These are phyloP conservation scores for Didymella glomerata DNA, from an alignment of 2,329 filamentous ascomycete species.

Conservation along the genomic window DNA sequence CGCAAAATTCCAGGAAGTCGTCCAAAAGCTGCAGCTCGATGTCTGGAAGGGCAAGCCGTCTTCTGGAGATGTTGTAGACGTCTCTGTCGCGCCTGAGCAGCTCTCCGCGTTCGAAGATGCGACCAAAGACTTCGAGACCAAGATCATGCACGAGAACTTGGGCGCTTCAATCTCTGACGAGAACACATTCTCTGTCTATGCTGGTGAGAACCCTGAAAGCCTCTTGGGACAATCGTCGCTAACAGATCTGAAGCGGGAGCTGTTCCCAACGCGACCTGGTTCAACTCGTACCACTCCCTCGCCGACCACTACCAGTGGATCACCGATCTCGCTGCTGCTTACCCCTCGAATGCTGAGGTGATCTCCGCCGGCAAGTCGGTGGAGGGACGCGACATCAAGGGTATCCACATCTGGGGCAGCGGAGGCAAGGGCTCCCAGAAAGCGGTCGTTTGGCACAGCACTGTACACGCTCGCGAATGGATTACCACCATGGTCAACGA, in stretches of 20 bases:
- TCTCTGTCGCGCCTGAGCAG: slow-evolving; percentile 47
- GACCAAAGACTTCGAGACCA: slow-evolving; percentile 38
- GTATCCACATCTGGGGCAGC: slow-evolving; percentile 52
- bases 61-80: slow-evolving; percentile 46
- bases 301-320: slow-evolving; percentile 49
- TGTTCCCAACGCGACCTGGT: slow-evolving; percentile 47
- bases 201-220: slow-evolving; percentile 40
- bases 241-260: slow-evolving; percentile 30
- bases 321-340: slow-evolving; percentile 46
- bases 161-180: slow-evolving; percentile 48
- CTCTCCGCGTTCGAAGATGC: slow-evolving; percentile 41
- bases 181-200: slow-evolving; percentile 41
- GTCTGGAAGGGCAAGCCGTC: slow-evolving; percentile 48
- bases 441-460: slow-evolving; percentile 50
- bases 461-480: slow-evolving; percentile 52
- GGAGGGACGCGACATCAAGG: slow-evolving; percentile 49
- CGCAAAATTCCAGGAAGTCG: slow-evolving; percentile 39
- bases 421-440: slow-evolving; percentile 50
- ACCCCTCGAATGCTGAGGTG: slow-evolving; percentile 48
- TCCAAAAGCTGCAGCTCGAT: slow-evolving; percentile 44
- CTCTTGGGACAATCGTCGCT: neutral
- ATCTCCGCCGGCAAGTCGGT: slow-evolving; percentile 47
- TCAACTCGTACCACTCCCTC: slow-evolving; percentile 49
- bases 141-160: slow-evolving; percentile 51
- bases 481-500: slow-evolving; percentile 48